Percentiles rank a stretch among this genome's conserved stretches.
Conservation (phyloP, 2,329 filamentous ascomycete genomes). For the Penicillium sp. region DNA sequence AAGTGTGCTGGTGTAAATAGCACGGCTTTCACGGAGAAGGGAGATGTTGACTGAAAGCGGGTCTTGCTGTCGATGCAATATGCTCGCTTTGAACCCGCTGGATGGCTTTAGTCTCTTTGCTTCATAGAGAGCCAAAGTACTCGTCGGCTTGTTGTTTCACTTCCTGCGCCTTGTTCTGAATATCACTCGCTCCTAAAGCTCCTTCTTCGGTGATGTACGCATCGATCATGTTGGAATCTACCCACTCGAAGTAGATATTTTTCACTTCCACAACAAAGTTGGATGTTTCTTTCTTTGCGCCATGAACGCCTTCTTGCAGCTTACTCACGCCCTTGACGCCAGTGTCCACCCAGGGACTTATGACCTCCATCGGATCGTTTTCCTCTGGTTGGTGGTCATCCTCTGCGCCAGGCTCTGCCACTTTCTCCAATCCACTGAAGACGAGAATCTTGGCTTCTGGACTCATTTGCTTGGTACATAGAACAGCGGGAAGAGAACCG, state of each 20-base stretch:
- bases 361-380: conserved; percentile 58
- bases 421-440: conserved; percentile 63
- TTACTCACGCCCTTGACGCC: conserved; percentile 28
- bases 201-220: conserved; percentile 60
- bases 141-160: conserved; percentile 20
- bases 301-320: conserved; percentile 20
- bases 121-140: conserved; percentile 25
- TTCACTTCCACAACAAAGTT: conserved; percentile 37
- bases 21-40: not conserved
- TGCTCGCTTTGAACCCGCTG: not conserved
- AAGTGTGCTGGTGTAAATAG: not conserved
- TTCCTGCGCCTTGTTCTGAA: conserved; percentile 26
- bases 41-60: not conserved
- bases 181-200: conserved; percentile 28
- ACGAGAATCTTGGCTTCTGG: conserved; percentile 55
- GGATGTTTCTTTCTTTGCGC: conserved; percentile 10
- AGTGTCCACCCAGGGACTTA: conserved; percentile 47
- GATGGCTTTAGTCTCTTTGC: not conserved
- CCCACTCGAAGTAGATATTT: conserved; percentile 64
- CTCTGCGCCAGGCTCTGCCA: conserved; percentile 53
- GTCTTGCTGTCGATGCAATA: not conserved
- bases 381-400: conserved; percentile 55
- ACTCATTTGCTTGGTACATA: conserved; percentile 56
- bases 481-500: conserved; percentile 61
- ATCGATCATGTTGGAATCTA: conserved; percentile 55